A percentile compares a stretch with the other conserved stretches of the same genome.
Evolutionary conservation across 2,329 filamentous ascomycete genomes (phyloP).

Genomic region (Neopestalotiopsis sp.): DNA sequence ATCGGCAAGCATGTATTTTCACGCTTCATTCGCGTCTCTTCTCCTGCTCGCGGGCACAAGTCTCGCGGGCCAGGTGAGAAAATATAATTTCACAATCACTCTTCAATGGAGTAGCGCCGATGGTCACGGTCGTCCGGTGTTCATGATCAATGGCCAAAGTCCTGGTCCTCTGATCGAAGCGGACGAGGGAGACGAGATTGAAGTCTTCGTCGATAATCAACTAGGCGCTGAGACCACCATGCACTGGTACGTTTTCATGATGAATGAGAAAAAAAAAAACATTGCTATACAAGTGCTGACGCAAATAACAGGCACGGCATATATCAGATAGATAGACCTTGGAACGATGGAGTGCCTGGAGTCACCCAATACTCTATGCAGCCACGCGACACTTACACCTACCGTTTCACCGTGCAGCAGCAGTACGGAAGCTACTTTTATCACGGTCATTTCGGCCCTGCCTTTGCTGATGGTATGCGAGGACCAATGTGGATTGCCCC

Average conservation of each 20-base stretch:
- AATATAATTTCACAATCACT: conserved; percentile 18
- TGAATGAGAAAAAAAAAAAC: neutral
- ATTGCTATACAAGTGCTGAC: neutral
- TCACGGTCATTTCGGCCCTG: conserved; percentile 25
- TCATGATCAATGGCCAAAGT: conserved; percentile 22
- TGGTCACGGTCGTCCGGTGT: conserved; percentile 23
- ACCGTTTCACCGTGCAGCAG: conserved; percentile 23
- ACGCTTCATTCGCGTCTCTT: conserved; percentile 4
- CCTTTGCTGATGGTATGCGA: conserved; percentile 25
- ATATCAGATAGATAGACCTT: conserved; percentile 24
- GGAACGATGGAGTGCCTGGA: conserved; percentile 25
- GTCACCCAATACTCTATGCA: conserved; percentile 26
- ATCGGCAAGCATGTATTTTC: neutral
- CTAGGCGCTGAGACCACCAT: conserved; percentile 23
- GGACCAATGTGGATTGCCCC: conserved; percentile 24
- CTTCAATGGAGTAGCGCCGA: conserved; percentile 15
- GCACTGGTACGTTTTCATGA: conserved; percentile 19
- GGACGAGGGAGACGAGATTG: conserved; percentile 23
- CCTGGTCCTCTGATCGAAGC: conserved; percentile 22
- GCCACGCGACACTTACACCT: conserved; percentile 23
- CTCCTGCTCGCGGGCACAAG: neutral
- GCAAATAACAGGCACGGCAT: conserved; percentile 22
- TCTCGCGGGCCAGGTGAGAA: conserved; percentile 14
- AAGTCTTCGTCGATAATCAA: conserved; percentile 23
- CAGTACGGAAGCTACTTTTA: conserved; percentile 27